These are phyloP conservation scores for Blastobotrys terrestris DNA, from an alignment of 805 yeast genomes.

Conservation along the genomic window DNA sequence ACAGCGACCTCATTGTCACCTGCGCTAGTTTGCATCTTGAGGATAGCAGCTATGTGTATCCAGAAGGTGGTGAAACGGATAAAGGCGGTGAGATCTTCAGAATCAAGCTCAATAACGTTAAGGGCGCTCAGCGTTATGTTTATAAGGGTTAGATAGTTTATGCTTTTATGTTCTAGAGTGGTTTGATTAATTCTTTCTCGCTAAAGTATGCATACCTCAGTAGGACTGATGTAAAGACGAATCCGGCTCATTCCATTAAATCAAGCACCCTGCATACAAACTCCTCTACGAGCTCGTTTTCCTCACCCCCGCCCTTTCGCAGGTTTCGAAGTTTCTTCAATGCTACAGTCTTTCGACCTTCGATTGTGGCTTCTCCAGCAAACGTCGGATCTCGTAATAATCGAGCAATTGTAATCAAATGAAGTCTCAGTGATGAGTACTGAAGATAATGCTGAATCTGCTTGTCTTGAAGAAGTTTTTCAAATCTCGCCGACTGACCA, in stretches of 20 bases:
- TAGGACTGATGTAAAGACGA: no score
- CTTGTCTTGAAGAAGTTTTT: slow-evolving; percentile 36
- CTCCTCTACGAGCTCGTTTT: slow-evolving; percentile 64
- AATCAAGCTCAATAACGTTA: slow-evolving; percentile 20
- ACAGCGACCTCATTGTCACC: slow-evolving; percentile 59
- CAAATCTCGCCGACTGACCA: slow-evolving; percentile 17
- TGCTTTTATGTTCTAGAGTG: no score
- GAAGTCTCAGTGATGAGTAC: slow-evolving; percentile 51
- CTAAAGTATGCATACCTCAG: no score
- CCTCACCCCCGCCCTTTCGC: slow-evolving; percentile 58
- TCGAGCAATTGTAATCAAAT: slow-evolving; percentile 43
- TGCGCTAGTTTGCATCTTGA: slow-evolving; percentile 49
- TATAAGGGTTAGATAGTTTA: slow-evolving; percentile 4
- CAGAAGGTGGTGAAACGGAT: slow-evolving; percentile 20
- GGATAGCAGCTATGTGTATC: slow-evolving; percentile 33
- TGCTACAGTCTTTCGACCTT: slow-evolving; percentile 54
- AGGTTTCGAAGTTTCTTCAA: slow-evolving; percentile 54
- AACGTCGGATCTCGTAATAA: slow-evolving; percentile 43
- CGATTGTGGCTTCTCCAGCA: slow-evolving; percentile 45
- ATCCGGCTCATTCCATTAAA: slow-evolving; percentile 12
- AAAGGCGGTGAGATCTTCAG: slow-evolving; percentile 26
- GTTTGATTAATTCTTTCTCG: no score
- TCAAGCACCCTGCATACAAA: slow-evolving; percentile 44
- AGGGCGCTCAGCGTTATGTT: slow-evolving; percentile 12
- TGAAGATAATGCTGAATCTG: slow-evolving; percentile 41